Evolutionary conservation across 1,139 yeast species (phyloP).

Genomic region (Geotrichum aggregatum): DNA sequence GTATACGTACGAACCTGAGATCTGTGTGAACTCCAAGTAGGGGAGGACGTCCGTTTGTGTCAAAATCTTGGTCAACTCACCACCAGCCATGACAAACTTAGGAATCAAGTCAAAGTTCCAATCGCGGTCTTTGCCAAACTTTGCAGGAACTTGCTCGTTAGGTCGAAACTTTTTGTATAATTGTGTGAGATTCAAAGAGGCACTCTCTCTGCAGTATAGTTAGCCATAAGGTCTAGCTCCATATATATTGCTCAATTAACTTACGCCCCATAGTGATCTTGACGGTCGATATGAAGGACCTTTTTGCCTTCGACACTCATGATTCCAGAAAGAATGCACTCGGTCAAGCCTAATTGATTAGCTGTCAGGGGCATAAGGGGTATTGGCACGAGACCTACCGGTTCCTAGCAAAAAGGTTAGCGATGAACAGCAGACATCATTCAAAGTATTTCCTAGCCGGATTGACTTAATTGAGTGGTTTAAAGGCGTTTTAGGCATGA

Average conservation of each 20-base stretch:
- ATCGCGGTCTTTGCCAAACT: constrained; percentile 86
- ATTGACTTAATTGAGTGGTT: too few relatives aligned
- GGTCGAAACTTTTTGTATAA: constrained; percentile 46
- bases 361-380: not conserved
- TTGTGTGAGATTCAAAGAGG: constrained; percentile 57
- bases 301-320: constrained; percentile 95
- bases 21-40: constrained; percentile 92
- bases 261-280: constrained; percentile 85
- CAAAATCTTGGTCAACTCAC: constrained; percentile 91
- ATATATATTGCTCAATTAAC: constrained; percentile 16
- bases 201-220: constrained; percentile 46
- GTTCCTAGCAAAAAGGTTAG: constrained; percentile 25
- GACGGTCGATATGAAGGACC: constrained; percentile 92
- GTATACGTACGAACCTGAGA: constrained; percentile 90
- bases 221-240: not conserved
- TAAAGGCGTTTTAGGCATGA: too few relatives aligned
- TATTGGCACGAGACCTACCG: constrained; percentile 22
- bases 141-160: constrained; percentile 56
- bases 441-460: too few relatives aligned
- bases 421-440: not conserved
- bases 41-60: constrained; percentile 95
- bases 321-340: constrained; percentile 90
- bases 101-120: constrained; percentile 98
- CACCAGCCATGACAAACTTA: constrained; percentile 95
- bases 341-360: constrained; percentile 64